Evolutionary conservation across 345 rosid species (phyloP).

Genomic region (Arabis alpina): DNA sequence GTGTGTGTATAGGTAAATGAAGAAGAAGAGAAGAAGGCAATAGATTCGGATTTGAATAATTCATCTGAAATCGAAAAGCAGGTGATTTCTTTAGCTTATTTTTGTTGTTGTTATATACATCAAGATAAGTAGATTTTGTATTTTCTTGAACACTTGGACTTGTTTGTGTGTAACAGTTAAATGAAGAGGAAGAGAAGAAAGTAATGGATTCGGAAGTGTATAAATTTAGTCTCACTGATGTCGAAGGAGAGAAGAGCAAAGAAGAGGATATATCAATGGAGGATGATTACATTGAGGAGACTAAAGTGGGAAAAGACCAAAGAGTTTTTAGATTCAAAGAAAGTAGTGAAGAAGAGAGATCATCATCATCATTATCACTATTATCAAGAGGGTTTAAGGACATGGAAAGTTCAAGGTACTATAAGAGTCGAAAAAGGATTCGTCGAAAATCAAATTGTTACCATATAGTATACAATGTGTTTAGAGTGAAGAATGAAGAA

Average conservation of each 20-base stretch:
- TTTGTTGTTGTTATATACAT: background rate
- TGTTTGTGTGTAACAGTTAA: constrained; percentile 24
- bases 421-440: constrained; percentile 7
- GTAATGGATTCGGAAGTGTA: constrained; percentile 24
- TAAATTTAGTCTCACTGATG: constrained; percentile 25
- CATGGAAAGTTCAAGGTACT: constrained; percentile 29
- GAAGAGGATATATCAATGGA: constrained; percentile 17
- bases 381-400: constrained; percentile 21
- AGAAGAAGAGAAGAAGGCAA: constrained; percentile 36
- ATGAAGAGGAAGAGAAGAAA: constrained; percentile 38
- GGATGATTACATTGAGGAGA: constrained; percentile 36
- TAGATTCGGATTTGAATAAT: background rate
- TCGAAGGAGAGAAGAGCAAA: constrained; percentile 34
- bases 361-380: constrained; percentile 12
- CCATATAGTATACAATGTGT: constrained; percentile 40
- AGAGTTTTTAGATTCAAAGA: constrained; percentile 37
- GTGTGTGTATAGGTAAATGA: constrained; percentile 29
- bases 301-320: constrained; percentile 32
- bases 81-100: background rate
- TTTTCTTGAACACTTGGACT: constrained; percentile 16
- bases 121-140: background rate
- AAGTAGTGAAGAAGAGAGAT: constrained; percentile 37
- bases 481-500: constrained; percentile 36
- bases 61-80: constrained; percentile 16
- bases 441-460: constrained; percentile 28